phyloP scores from a whole-genome alignment of 768 basidiomycete genomes.

The Russula dissimulans region DNA sequence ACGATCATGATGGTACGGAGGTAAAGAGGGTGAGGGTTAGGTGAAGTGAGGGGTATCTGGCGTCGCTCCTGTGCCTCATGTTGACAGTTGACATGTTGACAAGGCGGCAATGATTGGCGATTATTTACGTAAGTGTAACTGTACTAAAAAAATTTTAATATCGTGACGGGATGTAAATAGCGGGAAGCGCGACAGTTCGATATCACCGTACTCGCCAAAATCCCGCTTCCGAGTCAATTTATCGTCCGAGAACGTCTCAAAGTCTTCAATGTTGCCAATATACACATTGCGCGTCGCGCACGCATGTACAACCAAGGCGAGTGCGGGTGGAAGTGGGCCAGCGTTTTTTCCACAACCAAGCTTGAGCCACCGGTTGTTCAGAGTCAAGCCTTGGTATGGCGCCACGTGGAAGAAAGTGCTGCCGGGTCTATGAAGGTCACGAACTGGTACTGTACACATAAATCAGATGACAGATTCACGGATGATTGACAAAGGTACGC shows the following conservation, averaged over 20 bases:
- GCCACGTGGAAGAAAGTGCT: conserved; percentile 93
- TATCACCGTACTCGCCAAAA: conserved; percentile 93
- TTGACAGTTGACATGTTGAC: too few relatives aligned
- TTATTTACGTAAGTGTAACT: too few relatives aligned
- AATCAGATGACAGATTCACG: neutral
- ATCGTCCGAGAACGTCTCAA: conserved; percentile 84
- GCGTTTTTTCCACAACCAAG: conserved; percentile 98
- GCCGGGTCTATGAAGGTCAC: conserved; percentile 94
- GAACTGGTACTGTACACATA: conserved; percentile 68
- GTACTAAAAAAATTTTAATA: too few relatives aligned
- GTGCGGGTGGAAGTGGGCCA: conserved; percentile 72
- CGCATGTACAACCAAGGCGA: conserved; percentile 81
- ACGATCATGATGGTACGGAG: too few relatives aligned
- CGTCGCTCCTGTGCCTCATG: too few relatives aligned
- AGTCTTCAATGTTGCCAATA: conserved; percentile 92
- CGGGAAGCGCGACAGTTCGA: conserved; percentile 48
- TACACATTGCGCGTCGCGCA: conserved; percentile 97
- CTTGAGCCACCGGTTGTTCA: conserved; percentile 91
- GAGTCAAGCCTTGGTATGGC: conserved; percentile 76
- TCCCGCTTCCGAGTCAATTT: conserved; percentile 88
- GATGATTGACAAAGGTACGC: conserved; percentile 26
- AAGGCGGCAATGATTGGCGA: too few relatives aligned
- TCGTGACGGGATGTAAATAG: too few relatives aligned
- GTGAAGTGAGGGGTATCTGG: too few relatives aligned
- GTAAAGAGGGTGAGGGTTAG: too few relatives aligned